These are phyloP conservation scores for Rhizopogon sp. DNA, from an alignment of 768 basidiomycete species.

Conservation along the genomic window DNA sequence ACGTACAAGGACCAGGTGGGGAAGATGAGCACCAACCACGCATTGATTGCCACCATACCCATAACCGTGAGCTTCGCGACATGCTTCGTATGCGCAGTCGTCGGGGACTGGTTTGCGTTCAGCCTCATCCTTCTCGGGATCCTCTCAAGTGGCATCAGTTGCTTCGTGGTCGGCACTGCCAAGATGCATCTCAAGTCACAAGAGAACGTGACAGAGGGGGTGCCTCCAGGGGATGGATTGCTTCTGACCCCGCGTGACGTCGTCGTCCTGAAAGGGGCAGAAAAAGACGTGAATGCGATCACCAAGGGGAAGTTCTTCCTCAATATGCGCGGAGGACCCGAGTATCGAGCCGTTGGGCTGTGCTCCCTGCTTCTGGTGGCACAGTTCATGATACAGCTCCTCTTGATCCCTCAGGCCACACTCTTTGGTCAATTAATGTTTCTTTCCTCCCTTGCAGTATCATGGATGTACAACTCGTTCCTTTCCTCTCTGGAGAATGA, in stretches of 20 bases:
- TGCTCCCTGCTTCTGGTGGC: conserved; percentile 26
- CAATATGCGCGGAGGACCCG: conserved; percentile 7
- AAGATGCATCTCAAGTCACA: conserved; percentile 12
- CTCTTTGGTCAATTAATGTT: conserved; percentile 34
- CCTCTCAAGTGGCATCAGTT: conserved; percentile 25
- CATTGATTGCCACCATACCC: conserved; percentile 19
- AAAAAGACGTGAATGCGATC: conserved; percentile 25
- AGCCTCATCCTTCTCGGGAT: conserved; percentile 29
- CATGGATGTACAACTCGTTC: conserved; percentile 32
- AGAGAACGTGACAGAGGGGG: conserved; percentile 15
- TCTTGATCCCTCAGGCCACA: conserved; percentile 29
- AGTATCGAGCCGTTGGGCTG: conserved; percentile 18
- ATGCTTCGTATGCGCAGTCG: conserved; percentile 20
- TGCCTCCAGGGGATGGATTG: conserved; percentile 28
- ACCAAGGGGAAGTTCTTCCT: conserved; percentile 27
- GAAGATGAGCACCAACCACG: background rate
- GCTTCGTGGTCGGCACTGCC: conserved; percentile 26
- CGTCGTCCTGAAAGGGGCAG: conserved; percentile 26
- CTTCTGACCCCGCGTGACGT: conserved; percentile 19
- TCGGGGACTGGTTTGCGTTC: conserved; percentile 26
- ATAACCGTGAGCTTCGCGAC: conserved; percentile 18
- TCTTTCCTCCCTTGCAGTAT: conserved; percentile 23
- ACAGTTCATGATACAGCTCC: conserved; percentile 29
- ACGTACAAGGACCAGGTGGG: conserved; percentile 11
- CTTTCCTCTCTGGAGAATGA: conserved; percentile 33